Conservation (phyloP, 192 early-diverging fungal genomes). For the Diversispora epigaea region DNA sequence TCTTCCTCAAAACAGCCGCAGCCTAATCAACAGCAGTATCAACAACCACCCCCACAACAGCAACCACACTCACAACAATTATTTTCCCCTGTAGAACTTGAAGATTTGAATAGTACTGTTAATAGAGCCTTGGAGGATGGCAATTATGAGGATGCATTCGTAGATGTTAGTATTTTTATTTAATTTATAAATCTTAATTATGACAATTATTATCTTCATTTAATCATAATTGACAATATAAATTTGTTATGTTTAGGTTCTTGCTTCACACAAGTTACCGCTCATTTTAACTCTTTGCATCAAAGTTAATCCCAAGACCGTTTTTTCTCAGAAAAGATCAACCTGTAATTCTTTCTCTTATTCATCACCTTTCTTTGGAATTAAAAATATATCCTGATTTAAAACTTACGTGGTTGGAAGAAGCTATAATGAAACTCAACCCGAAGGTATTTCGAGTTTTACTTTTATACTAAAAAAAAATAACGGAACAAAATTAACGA, state of each 20-base stretch:
- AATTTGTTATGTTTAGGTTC: constrained; percentile 29
- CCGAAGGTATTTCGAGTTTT: constrained; percentile 33
- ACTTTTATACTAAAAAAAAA: too few relatives aligned
- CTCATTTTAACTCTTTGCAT: constrained; percentile 39
- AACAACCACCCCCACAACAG: neutral
- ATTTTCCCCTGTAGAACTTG: constrained; percentile 32
- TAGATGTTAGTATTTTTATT: constrained; percentile 23
- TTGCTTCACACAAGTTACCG: constrained; percentile 40
- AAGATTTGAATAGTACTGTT: constrained; percentile 31
- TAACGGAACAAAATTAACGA: constrained; percentile 17
- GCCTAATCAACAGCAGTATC: neutral
- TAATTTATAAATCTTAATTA: neutral
- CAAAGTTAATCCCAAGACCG: constrained; percentile 39
- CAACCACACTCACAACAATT: neutral
- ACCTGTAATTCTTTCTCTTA: constrained; percentile 45
- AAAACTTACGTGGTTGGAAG: constrained; percentile 28
- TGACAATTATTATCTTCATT: neutral
- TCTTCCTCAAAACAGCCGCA: constrained; percentile 10
- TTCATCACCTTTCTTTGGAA: constrained; percentile 44
- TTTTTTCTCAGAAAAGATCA: constrained; percentile 41
- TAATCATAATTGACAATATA: neutral
- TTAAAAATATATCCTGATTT: constrained; percentile 18
- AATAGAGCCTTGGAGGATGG: constrained; percentile 14
- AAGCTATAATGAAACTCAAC: constrained; percentile 32
- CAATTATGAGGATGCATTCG: constrained; percentile 34